Conservation (phyloP, 306 rosid genomes). For the Notholithocarpus densiflorus region DNA sequence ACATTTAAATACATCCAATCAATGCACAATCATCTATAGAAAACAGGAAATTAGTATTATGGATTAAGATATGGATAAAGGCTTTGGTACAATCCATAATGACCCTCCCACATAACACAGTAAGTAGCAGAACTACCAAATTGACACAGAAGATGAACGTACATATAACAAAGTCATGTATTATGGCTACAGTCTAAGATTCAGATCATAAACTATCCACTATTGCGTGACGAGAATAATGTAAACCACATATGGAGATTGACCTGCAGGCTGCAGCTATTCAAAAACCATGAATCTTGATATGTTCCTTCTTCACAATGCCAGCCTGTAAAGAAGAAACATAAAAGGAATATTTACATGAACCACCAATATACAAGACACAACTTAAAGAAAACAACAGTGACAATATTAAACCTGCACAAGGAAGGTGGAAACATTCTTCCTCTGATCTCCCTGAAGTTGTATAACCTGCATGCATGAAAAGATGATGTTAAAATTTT, state of each 20-base stretch:
- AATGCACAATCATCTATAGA: not conserved
- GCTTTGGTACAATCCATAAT: conserved; percentile 24
- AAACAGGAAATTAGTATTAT: conserved; percentile 31
- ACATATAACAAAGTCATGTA: conserved; percentile 12
- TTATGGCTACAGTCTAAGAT: conserved; percentile 17
- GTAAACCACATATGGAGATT: conserved; percentile 22
- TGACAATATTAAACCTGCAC: conserved; percentile 40
- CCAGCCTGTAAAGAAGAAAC: conserved; percentile 43
- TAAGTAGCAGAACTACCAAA: conserved; percentile 8
- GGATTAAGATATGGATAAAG: conserved; percentile 6
- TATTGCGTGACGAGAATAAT: conserved; percentile 11
- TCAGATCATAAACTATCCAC: conserved; percentile 23
- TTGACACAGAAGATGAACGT: not conserved
- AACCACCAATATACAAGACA: not conserved
- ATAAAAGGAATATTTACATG: not conserved
- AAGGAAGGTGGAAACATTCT: conserved; percentile 57
- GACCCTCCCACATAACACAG: conserved; percentile 29
- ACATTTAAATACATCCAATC: not conserved
- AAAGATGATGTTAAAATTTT: conserved; percentile 9
- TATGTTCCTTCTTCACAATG: conserved; percentile 58
- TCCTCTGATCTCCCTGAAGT: conserved; percentile 65
- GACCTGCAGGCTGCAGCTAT: conserved; percentile 4
- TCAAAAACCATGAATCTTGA: conserved; percentile 62
- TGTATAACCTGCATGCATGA: conserved; percentile 49
- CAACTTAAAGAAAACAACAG: not conserved